phyloP scores from a whole-genome alignment of 148 eudicot genomes.

The Chenopodium formosanum region DNA sequence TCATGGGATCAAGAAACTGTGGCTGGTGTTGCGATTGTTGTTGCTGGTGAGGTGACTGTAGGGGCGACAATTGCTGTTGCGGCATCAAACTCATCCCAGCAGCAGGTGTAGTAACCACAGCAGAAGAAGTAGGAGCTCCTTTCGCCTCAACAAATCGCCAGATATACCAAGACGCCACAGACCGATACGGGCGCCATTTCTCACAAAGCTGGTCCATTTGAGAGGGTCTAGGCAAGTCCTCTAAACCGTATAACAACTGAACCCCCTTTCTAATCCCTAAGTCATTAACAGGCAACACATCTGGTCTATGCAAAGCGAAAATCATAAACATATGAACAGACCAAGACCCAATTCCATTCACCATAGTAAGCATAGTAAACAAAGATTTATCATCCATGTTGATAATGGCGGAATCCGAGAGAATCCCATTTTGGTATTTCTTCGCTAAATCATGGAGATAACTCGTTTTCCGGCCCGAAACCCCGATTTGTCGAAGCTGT shows the following conservation, averaged over 20 bases:
- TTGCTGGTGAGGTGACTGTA: conserved; percentile 25
- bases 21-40: conserved; percentile 32
- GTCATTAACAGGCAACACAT: conserved; percentile 56
- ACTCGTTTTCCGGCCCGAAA: conserved; percentile 49
- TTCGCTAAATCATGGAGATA: conserved; percentile 52
- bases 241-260: conserved; percentile 42
- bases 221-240: conserved; percentile 51
- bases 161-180: conserved; percentile 57
- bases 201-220: conserved; percentile 66
- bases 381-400: conserved; percentile 59
- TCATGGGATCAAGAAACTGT: conserved; percentile 51
- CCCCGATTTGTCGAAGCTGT: conserved; percentile 56
- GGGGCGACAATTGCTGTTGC: conserved; percentile 16
- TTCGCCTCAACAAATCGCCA: conserved; percentile 57
- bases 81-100: conserved; percentile 29
- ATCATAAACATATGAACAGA: conserved; percentile 69
- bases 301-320: conserved; percentile 54
- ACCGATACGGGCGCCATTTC: conserved; percentile 57
- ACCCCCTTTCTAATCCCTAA: conserved; percentile 56
- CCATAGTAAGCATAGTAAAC: conserved; percentile 63
- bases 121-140: conserved; percentile 27
- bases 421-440: conserved; percentile 48
- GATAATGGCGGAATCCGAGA: conserved; percentile 40
- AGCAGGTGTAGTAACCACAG: conserved; percentile 21
- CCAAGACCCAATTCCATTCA: conserved; percentile 65